Evolutionary conservation across 2,329 filamentous ascomycete species (phyloP).

Genomic region (Fusarium sp.): DNA sequence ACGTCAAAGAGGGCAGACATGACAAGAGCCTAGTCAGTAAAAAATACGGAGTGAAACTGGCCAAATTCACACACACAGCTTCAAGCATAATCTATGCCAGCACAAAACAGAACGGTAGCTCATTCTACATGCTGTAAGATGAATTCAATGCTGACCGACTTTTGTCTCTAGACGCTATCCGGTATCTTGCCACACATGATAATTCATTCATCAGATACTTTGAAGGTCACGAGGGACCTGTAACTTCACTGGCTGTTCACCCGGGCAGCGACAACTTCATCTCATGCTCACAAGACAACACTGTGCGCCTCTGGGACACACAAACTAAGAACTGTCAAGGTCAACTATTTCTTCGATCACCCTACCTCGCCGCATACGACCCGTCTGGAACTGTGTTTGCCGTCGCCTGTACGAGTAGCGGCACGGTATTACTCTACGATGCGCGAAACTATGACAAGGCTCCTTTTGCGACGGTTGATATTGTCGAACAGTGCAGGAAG

Average conservation of each 20-base stretch:
- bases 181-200: constrained; percentile 90
- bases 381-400: constrained; percentile 93
- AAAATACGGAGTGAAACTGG: constrained; percentile 95
- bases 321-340: constrained; percentile 83
- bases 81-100: constrained; percentile 95
- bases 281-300: constrained; percentile 90
- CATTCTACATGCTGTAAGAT: background rate
- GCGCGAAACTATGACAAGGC: constrained; percentile 92
- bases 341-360: constrained; percentile 80
- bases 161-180: constrained; percentile 73
- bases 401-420: constrained; percentile 82
- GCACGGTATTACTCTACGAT: constrained; percentile 88
- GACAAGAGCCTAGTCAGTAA: constrained; percentile 92
- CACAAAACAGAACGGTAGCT: constrained; percentile 87
- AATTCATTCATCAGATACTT: constrained; percentile 98
- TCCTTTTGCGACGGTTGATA: constrained; percentile 87
- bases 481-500: constrained; percentile 66
- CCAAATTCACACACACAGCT: constrained; percentile 91
- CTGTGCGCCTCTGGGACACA: constrained; percentile 90
- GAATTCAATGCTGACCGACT: background rate
- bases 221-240: constrained; percentile 84
- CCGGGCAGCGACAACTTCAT: constrained; percentile 92
- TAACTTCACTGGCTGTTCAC: constrained; percentile 85
- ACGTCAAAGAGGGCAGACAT: constrained; percentile 87
- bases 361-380: constrained; percentile 89